Base-by-base conservation (phyloP, 129 eudicot species). In the Glebionis coronaria region DNA sequence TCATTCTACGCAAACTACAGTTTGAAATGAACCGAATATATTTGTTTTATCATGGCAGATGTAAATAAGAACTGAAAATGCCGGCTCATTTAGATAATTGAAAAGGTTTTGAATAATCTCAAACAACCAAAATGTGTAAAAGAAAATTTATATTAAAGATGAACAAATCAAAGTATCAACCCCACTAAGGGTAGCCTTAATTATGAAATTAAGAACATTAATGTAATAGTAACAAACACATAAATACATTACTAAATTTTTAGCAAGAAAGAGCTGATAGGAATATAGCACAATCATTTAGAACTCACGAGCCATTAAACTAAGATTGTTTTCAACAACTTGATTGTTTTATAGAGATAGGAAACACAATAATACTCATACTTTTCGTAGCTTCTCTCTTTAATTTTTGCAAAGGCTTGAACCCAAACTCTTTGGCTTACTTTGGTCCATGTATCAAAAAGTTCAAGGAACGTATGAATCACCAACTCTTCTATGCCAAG, bases 341-440 rank as follows among this genome's bases (percentile, higher is more conserved):
- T 50, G 73, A 40, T 66, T 63, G 21, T 54, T 49, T 23, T 9
- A 29, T 15, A 88, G 72, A 42, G 92, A 81, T 68, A 10, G 91
- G 85, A 67, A 85, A 85, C 20, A 85, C 85, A n/a, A 85, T 63
- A 74, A 80, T 65, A 45, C 72, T 80, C 82, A 77, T 79, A 56
- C 72, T 49, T 65, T 63, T 80, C 80, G 74, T 79, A 12, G 58
- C 67, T 27, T 64, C 69, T 68, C 76, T 80, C n/a, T 63, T 60
- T 18, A 79, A 52, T 67, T 74, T 75, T 62, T 77, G 79, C 19
- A 78, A 75, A 12, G 88, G 82, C 71, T 76, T 63, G 79, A 85
- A 85, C 15, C 85, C 88, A 38, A 85, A 85, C 49, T n/a, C n/a
- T n/a, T n/a, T n/a, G n/a, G n/a, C n/a, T n/a, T n/a, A 80, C 88